Conservation (phyloP, 306 rosid species). For the Rosa multiflora region DNA sequence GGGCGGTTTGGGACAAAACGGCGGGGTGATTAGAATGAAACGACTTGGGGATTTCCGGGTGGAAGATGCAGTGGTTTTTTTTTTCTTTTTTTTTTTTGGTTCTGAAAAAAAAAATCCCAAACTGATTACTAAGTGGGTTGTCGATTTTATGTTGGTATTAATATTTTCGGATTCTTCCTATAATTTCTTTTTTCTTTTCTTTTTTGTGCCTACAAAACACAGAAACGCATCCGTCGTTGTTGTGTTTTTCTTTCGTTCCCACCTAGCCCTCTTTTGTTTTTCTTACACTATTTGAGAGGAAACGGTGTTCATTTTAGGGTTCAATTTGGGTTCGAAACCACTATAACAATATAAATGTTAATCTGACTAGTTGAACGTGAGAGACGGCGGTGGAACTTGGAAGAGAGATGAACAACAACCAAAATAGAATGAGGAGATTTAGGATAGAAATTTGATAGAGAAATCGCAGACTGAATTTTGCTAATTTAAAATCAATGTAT, state of each 20-base stretch:
- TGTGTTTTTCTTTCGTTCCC: neutral
- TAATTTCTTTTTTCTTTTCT: neutral
- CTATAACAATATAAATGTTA: no score
- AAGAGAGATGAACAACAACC: no score
- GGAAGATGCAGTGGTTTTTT: constrained; percentile 17
- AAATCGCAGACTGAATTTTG: no score
- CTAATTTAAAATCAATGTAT: no score
- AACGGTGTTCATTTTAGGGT: neutral
- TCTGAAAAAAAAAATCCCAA: constrained; percentile 5
- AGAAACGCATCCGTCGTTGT: neutral
- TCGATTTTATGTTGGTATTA: constrained; percentile 1
- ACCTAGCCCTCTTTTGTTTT: neutral
- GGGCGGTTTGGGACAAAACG: constrained; percentile 17
- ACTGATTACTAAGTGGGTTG: constrained; percentile 20
- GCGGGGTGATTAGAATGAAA: constrained; percentile 23
- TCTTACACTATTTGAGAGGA: neutral
- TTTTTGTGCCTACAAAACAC: neutral
- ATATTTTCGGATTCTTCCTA: no score
- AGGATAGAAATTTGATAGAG: no score
- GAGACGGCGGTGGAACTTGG: no score
- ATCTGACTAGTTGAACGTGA: no score
- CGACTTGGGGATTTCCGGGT: constrained; percentile 19
- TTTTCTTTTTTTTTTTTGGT: neutral
- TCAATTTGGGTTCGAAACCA: no score
- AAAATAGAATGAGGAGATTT: no score